phyloP scores from a whole-genome alignment of 495 filamentous ascomycete species.

The Aspergillus bridgeri region DNA sequence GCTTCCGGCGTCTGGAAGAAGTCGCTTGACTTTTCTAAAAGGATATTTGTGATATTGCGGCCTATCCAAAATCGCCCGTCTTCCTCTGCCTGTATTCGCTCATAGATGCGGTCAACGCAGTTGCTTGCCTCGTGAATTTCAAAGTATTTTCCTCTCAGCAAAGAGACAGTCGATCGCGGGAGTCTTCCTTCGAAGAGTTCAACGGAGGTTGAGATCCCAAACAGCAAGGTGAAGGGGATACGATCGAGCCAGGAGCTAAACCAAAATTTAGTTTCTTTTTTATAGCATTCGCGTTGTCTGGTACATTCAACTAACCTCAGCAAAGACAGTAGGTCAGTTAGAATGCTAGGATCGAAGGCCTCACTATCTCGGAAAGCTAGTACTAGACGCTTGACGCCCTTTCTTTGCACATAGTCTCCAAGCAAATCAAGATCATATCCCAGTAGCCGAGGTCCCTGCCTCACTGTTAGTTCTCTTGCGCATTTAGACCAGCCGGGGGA shows the following conservation, averaged over 20 bases:
- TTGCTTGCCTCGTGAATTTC: constrained; percentile 74
- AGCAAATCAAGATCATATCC: constrained; percentile 90
- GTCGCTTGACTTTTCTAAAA: constrained; percentile 77
- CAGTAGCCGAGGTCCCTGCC: constrained; percentile 68
- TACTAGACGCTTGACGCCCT: constrained; percentile 58
- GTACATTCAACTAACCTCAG: constrained; percentile 56
- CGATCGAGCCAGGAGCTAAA: constrained; percentile 81
- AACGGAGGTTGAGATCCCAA: constrained; percentile 87
- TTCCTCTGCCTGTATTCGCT: constrained; percentile 55
- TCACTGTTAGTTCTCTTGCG: constrained; percentile 16
- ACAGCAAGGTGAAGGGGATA: constrained; percentile 83
- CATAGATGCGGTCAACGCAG: constrained; percentile 76
- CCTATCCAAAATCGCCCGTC: constrained; percentile 65
- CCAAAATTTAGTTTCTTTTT: constrained; percentile 4
- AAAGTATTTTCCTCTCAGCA: constrained; percentile 75
- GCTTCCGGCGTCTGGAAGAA: constrained; percentile 82
- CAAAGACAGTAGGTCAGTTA: constrained; percentile 74
- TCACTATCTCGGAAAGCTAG: constrained; percentile 88
- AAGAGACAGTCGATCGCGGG: constrained; percentile 66
- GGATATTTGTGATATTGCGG: constrained; percentile 52
- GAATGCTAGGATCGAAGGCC: constrained; percentile 76
- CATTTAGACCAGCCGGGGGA: constrained; percentile 1
- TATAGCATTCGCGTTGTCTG: not conserved
- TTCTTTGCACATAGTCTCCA: constrained; percentile 56
- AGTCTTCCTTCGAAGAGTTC: constrained; percentile 85